phyloP scores from a whole-genome alignment of 2,329 filamentous ascomycete species.

The Colletotrichum sp. region DNA sequence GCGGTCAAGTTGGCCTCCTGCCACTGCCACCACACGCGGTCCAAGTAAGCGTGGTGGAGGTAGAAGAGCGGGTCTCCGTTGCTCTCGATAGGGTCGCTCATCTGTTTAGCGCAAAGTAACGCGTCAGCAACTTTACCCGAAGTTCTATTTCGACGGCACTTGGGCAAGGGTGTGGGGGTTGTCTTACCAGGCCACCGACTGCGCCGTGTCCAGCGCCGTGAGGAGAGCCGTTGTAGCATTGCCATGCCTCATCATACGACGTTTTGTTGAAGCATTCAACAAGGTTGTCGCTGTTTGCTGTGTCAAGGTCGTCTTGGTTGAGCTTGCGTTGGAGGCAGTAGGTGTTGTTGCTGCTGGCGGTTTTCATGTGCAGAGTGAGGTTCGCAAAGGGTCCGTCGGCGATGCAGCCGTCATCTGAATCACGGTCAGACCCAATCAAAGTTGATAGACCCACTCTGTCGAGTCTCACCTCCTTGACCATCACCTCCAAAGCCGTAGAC shows the following conservation, averaged over 20 bases:
- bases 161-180: not conserved
- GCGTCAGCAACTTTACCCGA: not conserved
- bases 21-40: not conserved
- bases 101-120: not conserved
- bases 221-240: not conserved
- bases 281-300: not conserved
- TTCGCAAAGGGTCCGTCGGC: not conserved
- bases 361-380: not conserved
- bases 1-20: not conserved
- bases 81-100: not conserved
- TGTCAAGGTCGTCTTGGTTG: not conserved
- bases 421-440: not conserved
- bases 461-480: not conserved
- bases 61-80: not conserved
- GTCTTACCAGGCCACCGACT: not conserved
- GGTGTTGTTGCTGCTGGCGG: not conserved
- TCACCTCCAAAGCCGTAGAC: not conserved
- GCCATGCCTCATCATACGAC: not conserved
- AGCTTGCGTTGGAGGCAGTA: not conserved
- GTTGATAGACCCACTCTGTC: not conserved
- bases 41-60: not conserved
- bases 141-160: not conserved
- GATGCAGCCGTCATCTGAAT: not conserved
- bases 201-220: not conserved
- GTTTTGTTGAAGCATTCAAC: not conserved